Conservation (phyloP, 192 early-diverging fungal genomes). For the Entrophospora sp. region DNA sequence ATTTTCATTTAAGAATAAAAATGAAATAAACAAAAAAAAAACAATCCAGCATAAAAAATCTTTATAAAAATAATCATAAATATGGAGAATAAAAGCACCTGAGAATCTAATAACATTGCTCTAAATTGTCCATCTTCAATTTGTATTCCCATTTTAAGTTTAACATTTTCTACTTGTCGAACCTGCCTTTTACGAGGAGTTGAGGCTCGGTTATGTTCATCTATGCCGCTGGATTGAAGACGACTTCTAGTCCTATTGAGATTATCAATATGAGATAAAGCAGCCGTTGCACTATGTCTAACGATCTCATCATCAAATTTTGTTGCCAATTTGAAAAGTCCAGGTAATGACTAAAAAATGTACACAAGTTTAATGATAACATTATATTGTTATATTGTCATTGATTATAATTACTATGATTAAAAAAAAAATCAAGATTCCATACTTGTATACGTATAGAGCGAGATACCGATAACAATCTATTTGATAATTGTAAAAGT, state of each 20-base stretch:
- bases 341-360: constrained; percentile 57
- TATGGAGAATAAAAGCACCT: no score
- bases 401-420: background rate
- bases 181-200: constrained; percentile 11
- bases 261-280: constrained; percentile 65
- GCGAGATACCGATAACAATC: constrained; percentile 53
- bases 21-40: no score
- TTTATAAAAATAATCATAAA: no score
- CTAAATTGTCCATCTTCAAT: constrained; percentile 38
- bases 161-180: constrained; percentile 15
- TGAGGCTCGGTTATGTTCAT: background rate
- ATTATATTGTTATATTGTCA: no score
- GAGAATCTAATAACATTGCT: constrained; percentile 55
- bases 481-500: constrained; percentile 61
- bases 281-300: constrained; percentile 66
- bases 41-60: background rate
- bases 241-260: constrained; percentile 40
- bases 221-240: constrained; percentile 21
- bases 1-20: no score
- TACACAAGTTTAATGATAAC: no score
- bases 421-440: background rate
- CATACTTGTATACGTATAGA: constrained; percentile 43
- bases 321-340: constrained; percentile 63
- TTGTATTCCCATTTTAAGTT: constrained; percentile 20
- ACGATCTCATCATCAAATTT: constrained; percentile 65